These are phyloP conservation scores for Tolypocladium sp. DNA, from an alignment of 2,329 filamentous ascomycete genomes.

Conservation along the genomic window DNA sequence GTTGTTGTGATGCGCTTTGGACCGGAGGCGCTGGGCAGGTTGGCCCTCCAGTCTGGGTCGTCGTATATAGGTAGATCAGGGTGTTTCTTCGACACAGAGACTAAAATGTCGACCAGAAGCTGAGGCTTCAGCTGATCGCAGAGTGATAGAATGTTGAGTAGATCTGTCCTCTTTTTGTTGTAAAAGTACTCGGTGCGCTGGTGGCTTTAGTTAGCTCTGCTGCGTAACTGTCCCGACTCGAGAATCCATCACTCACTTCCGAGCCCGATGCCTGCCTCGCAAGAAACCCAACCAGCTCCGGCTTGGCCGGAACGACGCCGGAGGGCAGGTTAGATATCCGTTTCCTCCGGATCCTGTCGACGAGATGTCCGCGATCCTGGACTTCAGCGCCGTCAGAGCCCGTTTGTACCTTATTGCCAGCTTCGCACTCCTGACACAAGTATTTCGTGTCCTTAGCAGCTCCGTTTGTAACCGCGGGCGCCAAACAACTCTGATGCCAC, in stretches of 20 bases:
- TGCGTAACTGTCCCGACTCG: not conserved
- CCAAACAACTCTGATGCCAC: slow-evolving; percentile 16
- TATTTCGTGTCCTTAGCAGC: slow-evolving; percentile 3
- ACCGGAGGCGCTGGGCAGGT: not conserved
- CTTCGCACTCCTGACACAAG: slow-evolving; percentile 11
- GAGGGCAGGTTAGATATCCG: slow-evolving; percentile 21
- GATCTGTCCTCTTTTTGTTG: slow-evolving; percentile 24
- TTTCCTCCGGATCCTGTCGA: slow-evolving; percentile 20
- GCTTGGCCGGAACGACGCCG: slow-evolving; percentile 22
- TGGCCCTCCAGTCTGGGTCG: slow-evolving; percentile 28
- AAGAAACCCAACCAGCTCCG: slow-evolving; percentile 28
- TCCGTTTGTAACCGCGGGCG: slow-evolving; percentile 1
- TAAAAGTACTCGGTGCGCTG: slow-evolving; percentile 31
- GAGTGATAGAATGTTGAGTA: slow-evolving; percentile 29
- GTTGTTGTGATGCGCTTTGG: not conserved
- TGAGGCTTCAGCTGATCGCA: slow-evolving; percentile 31
- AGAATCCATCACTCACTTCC: slow-evolving; percentile 17
- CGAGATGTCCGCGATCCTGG: slow-evolving; percentile 13
- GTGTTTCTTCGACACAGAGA: slow-evolving; percentile 32
- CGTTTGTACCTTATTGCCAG: not conserved
- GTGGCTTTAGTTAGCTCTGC: not conserved
- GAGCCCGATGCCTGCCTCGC: slow-evolving; percentile 21
- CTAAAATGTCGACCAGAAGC: slow-evolving; percentile 30
- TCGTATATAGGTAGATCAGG: slow-evolving; percentile 32
- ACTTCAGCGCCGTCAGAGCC: slow-evolving; percentile 5